A percentile compares a stretch with the other conserved stretches of the same genome.
Evolutionary conservation across 306 rosid species (phyloP).

Genomic region (Pyrus pyrifolia): DNA sequence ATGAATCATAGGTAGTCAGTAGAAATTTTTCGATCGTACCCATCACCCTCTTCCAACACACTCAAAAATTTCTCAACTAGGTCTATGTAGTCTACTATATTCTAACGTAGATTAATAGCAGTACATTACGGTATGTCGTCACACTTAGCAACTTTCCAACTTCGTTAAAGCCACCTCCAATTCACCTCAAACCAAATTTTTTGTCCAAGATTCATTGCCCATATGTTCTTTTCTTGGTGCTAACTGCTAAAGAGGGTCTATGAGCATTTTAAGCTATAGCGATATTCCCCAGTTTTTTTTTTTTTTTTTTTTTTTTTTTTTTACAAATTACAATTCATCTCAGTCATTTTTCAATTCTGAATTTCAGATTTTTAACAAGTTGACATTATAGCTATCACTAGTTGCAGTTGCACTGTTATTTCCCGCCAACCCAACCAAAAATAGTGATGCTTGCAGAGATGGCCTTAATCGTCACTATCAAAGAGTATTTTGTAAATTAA

Average conservation of each 20-base stretch:
- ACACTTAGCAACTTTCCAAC: neutral
- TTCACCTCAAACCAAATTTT: neutral
- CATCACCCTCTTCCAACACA: neutral
- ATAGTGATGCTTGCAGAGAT: neutral
- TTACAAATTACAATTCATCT: neutral
- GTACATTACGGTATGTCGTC: too few relatives aligned
- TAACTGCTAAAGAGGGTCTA: too few relatives aligned
- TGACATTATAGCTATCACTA: neutral
- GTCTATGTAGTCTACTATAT: neutral
- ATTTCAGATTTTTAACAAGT: neutral
- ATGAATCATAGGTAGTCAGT: neutral
- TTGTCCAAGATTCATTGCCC: neutral
- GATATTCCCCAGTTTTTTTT: too few relatives aligned
- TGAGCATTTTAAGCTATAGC: neutral
- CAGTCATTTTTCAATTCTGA: neutral
- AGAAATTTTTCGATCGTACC: too few relatives aligned
- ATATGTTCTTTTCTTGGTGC: too few relatives aligned
- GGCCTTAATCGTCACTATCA: neutral
- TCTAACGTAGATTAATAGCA: too few relatives aligned
- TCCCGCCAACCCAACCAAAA: constrained; percentile 7
- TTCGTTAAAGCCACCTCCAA: neutral
- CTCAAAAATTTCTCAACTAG: neutral
- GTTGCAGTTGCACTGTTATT: neutral
- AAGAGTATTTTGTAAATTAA: neutral
- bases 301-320: too few relatives aligned